Evolutionary conservation across 805 yeast species (phyloP).

Genomic region (Kluyveromyces aestuarii): DNA sequence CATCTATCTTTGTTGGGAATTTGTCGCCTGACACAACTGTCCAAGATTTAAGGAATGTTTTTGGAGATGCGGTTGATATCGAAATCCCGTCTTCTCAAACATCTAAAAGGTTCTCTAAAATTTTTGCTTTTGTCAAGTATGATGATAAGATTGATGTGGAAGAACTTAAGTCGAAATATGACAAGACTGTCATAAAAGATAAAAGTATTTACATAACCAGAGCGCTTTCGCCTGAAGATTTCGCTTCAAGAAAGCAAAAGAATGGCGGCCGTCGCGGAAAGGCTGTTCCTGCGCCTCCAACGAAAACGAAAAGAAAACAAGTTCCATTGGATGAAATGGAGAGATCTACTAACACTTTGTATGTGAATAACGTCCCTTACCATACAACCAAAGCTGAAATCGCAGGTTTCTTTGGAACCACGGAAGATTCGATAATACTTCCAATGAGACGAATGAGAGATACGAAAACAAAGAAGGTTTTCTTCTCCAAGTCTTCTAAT

Average conservation of each 20-base stretch:
- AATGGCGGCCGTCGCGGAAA: slow-evolving; percentile 12
- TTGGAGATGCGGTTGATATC: slow-evolving; percentile 20
- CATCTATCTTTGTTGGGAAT: slow-evolving; percentile 27
- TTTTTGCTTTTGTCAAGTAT: slow-evolving; percentile 27
- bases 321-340: slow-evolving; percentile 31
- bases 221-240: slow-evolving; percentile 20
- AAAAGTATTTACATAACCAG: slow-evolving; percentile 26
- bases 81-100: slow-evolving; percentile 21
- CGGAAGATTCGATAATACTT: slow-evolving; percentile 40
- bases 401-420: slow-evolving; percentile 41
- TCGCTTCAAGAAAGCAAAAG: slow-evolving; percentile 12
- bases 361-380: slow-evolving; percentile 58
- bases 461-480: slow-evolving; percentile 26
- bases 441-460: slow-evolving; percentile 36
- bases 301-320: slow-evolving; percentile 24
- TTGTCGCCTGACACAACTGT: slow-evolving; percentile 23
- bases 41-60: slow-evolving; percentile 20
- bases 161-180: slow-evolving; percentile 22
- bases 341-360: slow-evolving; percentile 42
- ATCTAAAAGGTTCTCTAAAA: slow-evolving; percentile 18
- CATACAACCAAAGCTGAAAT: slow-evolving; percentile 48
- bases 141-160: slow-evolving; percentile 25
- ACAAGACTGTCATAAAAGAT: slow-evolving; percentile 22
- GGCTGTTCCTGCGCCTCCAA: slow-evolving; percentile 19
- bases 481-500: slow-evolving; percentile 31